A percentile compares a stretch with the other conserved stretches of the same genome.
These are phyloP conservation scores for Candida koratica DNA, from an alignment of 805 yeast genomes.

Conservation along the genomic window DNA sequence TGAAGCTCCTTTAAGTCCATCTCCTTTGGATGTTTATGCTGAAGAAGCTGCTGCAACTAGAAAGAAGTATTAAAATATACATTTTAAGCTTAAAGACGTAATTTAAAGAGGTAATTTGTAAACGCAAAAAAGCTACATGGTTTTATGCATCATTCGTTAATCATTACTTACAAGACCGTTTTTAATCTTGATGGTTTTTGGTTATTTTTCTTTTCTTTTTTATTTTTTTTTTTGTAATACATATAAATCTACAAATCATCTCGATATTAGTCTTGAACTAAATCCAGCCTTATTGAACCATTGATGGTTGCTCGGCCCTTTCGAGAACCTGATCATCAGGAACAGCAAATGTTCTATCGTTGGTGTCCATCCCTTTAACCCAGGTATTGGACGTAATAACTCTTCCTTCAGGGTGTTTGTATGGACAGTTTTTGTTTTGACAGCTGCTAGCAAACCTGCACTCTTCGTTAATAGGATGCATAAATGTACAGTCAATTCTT, in stretches of 20 bases:
- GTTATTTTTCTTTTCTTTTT: slow-evolving; percentile 8
- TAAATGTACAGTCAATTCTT: slow-evolving; percentile 75
- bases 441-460: slow-evolving; percentile 81
- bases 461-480: slow-evolving; percentile 74
- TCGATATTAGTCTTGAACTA: neutral
- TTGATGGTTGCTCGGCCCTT: slow-evolving; percentile 39
- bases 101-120: too few species aligned
- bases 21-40: slow-evolving; percentile 94
- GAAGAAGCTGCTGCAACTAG: slow-evolving; percentile 73
- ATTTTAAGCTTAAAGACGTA: too few species aligned
- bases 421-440: slow-evolving; percentile 66
- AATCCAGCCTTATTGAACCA: slow-evolving; percentile 1
- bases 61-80: slow-evolving; percentile 64
- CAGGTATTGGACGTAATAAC: slow-evolving; percentile 30
- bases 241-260: slow-evolving; percentile 5
- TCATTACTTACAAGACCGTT: slow-evolving; percentile 4
- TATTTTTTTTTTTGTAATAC: slow-evolving; percentile 12
- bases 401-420: slow-evolving; percentile 80
- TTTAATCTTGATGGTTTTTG: neutral
- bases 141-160: slow-evolving; percentile 4
- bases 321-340: slow-evolving; percentile 72
- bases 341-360: slow-evolving; percentile 69
- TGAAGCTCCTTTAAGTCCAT: slow-evolving; percentile 74
- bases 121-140: neutral
- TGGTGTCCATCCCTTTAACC: slow-evolving; percentile 23